These are phyloP conservation scores for Rhizopogon hawkerae DNA, from an alignment of 1,284 basidiomycete species.

Conservation along the genomic window DNA sequence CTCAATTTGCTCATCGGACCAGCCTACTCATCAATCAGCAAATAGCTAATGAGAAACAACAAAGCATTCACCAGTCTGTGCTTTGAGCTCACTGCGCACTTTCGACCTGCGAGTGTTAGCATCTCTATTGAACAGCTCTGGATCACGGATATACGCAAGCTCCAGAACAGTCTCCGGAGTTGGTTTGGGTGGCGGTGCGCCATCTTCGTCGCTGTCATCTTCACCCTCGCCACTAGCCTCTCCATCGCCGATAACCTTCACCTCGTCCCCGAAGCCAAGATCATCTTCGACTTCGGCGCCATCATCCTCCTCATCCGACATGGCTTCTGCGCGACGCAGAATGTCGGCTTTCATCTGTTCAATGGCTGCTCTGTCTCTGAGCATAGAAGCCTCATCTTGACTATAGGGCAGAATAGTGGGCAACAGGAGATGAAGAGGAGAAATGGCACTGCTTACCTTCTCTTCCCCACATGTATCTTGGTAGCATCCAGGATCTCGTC, in stretches of 20 bases:
- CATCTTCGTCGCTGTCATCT: conserved; percentile 30
- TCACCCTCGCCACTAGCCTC: conserved; percentile 46
- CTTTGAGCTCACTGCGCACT: conserved; percentile 53
- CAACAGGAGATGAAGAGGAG: conserved; percentile 9
- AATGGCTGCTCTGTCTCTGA: conserved; percentile 53
- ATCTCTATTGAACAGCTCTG: conserved; percentile 71
- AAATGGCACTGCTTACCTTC: conserved; percentile 34
- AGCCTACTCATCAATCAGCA: conserved; percentile 32
- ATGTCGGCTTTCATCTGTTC: conserved; percentile 77
- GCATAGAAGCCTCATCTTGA: conserved; percentile 35
- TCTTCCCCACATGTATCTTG: conserved; percentile 60
- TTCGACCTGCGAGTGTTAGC: conserved; percentile 60
- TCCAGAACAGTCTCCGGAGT: conserved; percentile 62
- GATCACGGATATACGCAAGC: conserved; percentile 65
- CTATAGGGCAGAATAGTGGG: conserved; percentile 24
- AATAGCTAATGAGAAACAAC: background rate
- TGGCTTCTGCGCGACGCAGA: conserved; percentile 63
- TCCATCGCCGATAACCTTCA: conserved; percentile 50
- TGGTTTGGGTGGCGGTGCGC: conserved; percentile 17
- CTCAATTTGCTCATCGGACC: conserved; percentile 76
- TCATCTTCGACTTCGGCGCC: conserved; percentile 41
- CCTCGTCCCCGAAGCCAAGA: conserved; percentile 31
- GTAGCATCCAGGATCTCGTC: conserved; percentile 58
- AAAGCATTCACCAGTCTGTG: conserved; percentile 45
- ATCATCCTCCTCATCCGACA: conserved; percentile 58